Evolutionary conservation across 192 early-diverging fungal species (phyloP).

Genomic region (Dispira parvispora): DNA sequence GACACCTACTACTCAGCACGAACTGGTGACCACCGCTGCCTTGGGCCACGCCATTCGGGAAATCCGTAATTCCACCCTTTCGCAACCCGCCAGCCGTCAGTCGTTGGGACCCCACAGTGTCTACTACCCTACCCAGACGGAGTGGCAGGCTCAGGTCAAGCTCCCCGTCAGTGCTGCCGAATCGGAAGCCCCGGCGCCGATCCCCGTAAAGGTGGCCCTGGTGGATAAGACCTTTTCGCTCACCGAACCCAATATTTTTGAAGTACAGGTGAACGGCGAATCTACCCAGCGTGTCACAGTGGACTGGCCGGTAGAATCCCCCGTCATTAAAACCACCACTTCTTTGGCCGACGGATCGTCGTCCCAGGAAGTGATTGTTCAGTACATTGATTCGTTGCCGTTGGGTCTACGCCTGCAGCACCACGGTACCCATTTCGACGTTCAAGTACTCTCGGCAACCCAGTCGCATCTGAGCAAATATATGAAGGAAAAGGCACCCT

Average conservation of each 20-base stretch:
- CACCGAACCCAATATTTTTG: constrained; percentile 19
- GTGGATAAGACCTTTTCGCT: background rate
- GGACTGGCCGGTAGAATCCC: constrained; percentile 59
- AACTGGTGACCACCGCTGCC: constrained; percentile 49
- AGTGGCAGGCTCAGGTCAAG: constrained; percentile 19
- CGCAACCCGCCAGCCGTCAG: constrained; percentile 26
- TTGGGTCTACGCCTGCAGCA: constrained; percentile 69
- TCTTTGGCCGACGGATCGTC: background rate
- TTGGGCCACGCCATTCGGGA: constrained; percentile 51
- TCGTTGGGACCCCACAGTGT: constrained; percentile 20
- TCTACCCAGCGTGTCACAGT: constrained; percentile 20
- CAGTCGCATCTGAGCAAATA: constrained; percentile 49
- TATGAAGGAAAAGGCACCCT: constrained; percentile 61
- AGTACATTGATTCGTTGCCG: constrained; percentile 55
- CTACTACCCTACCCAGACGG: constrained; percentile 10
- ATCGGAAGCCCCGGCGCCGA: background rate
- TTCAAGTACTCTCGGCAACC: constrained; percentile 35
- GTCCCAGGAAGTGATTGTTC: constrained; percentile 20
- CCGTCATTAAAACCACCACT: constrained; percentile 34
- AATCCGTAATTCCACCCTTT: constrained; percentile 18
- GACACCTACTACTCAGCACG: constrained; percentile 23
- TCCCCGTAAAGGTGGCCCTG: background rate
- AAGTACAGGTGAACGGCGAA: constrained; percentile 12
- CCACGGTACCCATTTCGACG: constrained; percentile 67
- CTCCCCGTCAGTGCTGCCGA: constrained; percentile 17